Base-by-base conservation (phyloP, 1,284 basidiomycete species). In the Boletellus deceptivus region DNA sequence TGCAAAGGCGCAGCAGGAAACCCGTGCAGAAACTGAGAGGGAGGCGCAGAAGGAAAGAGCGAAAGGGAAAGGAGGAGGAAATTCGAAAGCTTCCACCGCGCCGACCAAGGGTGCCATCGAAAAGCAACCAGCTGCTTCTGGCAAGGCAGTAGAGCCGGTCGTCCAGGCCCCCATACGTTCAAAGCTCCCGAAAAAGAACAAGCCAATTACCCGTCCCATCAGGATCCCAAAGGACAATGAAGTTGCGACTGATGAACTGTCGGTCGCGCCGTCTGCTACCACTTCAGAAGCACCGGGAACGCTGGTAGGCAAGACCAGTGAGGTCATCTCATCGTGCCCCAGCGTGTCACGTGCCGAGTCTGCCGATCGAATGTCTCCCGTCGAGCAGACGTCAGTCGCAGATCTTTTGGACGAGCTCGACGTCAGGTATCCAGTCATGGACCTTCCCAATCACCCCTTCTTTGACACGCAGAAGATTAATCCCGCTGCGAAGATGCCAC, bases 131-230 rank as follows among this genome's bases (percentile, higher is more conserved):
- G 25, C 61, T 3, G 40, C 55, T 52, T 49, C 60, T 24, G 53
- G 61, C 22, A 58, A 60, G 35, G 49, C 49, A 3, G 53, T 68
- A 1, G 76, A 77, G 38, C 69, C 72, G 31, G 60, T 65, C 8
- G 59, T 75, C 2, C 87, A 89, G 61, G 80, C 80, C 16, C 87
- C 87, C 16, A 77, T 90, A 35, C 72, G 89, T 34, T 89, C 88
- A 20, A 89, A 83, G 66, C 83, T 87, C 70, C 84, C 87, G 4
- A 90, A 88, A 75, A 90, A 90, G 69, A 87, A 75, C 60, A 89
- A 84, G 60, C 84, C 86, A 0, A 60, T 75, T 43, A 55, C 79
- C 48, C 86, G 83, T 60, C 77, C 79, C 3, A 76, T 82, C 60
- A 81, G 73, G 56, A 75, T 82, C 44, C 70, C 75, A 1, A 79